Evolutionary conservation across 2,329 filamentous ascomycete genomes (phyloP), one percentile per base, ranked within the genome.

Genomic region (Verticillium albo-atrum): DNA sequence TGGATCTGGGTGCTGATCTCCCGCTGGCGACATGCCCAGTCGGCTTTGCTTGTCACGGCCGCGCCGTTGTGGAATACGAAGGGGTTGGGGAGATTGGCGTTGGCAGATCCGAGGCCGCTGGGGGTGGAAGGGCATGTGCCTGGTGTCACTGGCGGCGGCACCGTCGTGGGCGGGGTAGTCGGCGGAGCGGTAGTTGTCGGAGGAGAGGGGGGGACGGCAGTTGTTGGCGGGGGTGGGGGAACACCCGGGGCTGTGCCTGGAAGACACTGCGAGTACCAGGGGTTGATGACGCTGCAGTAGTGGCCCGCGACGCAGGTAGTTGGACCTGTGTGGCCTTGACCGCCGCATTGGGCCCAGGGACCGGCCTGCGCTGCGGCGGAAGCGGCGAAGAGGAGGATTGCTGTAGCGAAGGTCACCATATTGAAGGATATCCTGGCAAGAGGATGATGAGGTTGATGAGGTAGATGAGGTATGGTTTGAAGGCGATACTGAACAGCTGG

Each of bases 291-390:
- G 3, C 60, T 66, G 65, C 78, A 80, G 1, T 65, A 67, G 56
- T 77, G 78, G 5, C 78, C 78, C 15, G 72, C 69, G n/a, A 76
- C 68, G 54, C 77, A 80, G 0, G 71, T 73, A 2, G 71, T 78
- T 1, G 66, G 30, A 4, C 77, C 77, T 14, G 65, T 66, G 66
- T 68, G 78, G 37, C 61, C 62, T 12, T 65, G 67, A 27, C 78
- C 78, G 50, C 78, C 78, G 50, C 78, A 80, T 63, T 80, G 77
- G 3, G 61, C 70, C 65, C 70, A 80, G 1, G 59, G 50, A 1
- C 54, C 57, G 7, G 54, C 37, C 35, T 56, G 54, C 23, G 60
- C 54, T 60, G 57, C 64, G 64, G 25, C 63, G 61, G 14, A 30
- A 7, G 27, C 14, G 15, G 42, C 23, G 7, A 42, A 65, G 58